These are phyloP conservation scores for Sphagnum fallax DNA, from an alignment of 228 moss, liverwort and hornwort species.

Conservation along the genomic window DNA sequence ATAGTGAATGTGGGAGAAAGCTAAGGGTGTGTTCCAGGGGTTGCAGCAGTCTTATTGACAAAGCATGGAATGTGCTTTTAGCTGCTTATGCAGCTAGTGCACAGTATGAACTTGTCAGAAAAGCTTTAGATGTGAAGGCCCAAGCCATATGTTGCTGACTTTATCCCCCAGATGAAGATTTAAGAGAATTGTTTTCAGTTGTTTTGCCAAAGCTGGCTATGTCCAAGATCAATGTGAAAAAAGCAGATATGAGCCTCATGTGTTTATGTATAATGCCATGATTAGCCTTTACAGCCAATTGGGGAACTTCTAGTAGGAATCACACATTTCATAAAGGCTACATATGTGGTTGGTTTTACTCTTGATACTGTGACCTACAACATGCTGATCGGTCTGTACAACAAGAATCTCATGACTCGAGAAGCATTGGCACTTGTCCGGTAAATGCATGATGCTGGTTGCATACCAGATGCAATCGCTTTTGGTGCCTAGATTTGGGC, in stretches of 20 bases:
- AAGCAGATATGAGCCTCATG: conserved; percentile 34
- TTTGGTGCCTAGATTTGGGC: conserved; percentile 32
- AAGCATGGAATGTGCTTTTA: conserved; percentile 25
- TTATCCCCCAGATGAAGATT: neutral
- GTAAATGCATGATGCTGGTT: conserved; percentile 40
- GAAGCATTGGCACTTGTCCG: conserved; percentile 37
- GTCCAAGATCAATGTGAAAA: conserved; percentile 24
- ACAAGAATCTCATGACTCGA: conserved; percentile 26
- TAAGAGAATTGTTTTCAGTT: neutral
- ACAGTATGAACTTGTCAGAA: conserved; percentile 15
- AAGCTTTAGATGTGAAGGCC: conserved; percentile 21
- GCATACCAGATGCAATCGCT: conserved; percentile 31
- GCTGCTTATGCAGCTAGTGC: conserved; percentile 26
- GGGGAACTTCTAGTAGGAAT: conserved; percentile 30
- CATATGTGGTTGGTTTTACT: conserved; percentile 27
- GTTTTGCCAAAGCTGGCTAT: neutral
- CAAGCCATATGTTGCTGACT: neutral
- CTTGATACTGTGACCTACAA: conserved; percentile 43
- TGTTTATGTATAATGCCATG: conserved; percentile 38
- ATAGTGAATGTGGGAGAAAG: conserved; percentile 17
- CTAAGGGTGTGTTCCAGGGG: conserved; percentile 9
- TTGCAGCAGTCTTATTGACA: conserved; percentile 9
- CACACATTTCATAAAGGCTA: conserved; percentile 28
- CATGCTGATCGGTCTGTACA: conserved; percentile 40
- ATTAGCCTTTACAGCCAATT: conserved; percentile 39